A percentile compares a stretch with the other conserved stretches of the same genome.
These are phyloP conservation scores for Neurospora africana DNA, from an alignment of 495 filamentous ascomycete genomes.

Conservation along the genomic window DNA sequence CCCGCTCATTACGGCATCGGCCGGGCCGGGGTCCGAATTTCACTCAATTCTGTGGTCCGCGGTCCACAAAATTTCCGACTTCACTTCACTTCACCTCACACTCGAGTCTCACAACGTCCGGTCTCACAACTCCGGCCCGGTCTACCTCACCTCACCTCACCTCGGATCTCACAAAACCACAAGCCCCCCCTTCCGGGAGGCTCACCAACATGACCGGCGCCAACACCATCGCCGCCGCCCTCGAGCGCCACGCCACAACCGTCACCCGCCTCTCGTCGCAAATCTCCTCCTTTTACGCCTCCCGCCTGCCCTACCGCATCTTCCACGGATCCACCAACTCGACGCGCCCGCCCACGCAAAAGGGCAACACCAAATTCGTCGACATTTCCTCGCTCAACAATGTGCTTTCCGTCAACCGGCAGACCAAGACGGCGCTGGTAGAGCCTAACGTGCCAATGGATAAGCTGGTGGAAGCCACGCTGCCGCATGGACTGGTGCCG, in stretches of 20 bases:
- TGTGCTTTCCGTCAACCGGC: constrained; percentile 31
- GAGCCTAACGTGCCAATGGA: constrained; percentile 63
- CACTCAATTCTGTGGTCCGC: neutral
- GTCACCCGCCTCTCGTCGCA: neutral
- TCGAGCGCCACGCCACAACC: constrained; percentile 31
- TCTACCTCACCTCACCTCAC: neutral
- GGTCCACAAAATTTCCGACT: neutral
- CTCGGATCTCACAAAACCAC: no score
- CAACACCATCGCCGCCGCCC: constrained; percentile 41
- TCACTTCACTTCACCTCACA: neutral
- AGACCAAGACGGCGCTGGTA: constrained; percentile 36
- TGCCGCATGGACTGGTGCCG: constrained; percentile 43
- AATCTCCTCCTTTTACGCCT: neutral
- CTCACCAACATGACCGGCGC: constrained; percentile 14
- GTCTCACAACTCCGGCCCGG: neutral
- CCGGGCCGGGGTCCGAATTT: neutral
- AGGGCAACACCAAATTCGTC: constrained; percentile 18
- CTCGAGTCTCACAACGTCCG: neutral
- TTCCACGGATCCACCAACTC: constrained; percentile 68
- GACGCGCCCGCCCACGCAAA: constrained; percentile 48
- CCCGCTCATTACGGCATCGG: neutral
- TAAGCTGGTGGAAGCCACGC: constrained; percentile 40
- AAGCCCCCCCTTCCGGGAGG: no score
- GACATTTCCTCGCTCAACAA: constrained; percentile 31
- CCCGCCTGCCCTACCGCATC: constrained; percentile 51